Conservation (phyloP, 352 stramenopile genomes). For the Globisporangium mamillatum region DNA sequence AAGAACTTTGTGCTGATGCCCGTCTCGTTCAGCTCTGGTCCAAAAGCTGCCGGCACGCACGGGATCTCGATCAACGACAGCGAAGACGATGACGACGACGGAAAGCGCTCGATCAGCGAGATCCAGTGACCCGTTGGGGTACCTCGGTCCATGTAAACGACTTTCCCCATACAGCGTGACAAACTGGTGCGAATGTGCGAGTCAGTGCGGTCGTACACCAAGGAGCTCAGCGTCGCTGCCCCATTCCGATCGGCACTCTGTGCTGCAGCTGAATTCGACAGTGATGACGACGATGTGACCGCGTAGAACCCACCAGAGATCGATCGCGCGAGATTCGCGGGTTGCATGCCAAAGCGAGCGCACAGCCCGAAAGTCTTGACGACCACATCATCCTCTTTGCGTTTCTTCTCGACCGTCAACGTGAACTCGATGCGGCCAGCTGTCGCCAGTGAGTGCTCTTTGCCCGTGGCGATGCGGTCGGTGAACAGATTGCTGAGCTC, state of each 20-base stretch:
- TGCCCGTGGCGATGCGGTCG: slow-evolving; percentile 46
- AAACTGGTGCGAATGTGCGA: slow-evolving; percentile 44
- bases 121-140: slow-evolving; percentile 59
- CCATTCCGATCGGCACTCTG: neutral
- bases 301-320: slow-evolving; percentile 35
- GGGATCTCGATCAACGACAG: slow-evolving; percentile 48
- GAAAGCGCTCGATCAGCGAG: slow-evolving; percentile 30
- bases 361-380: slow-evolving; percentile 42
- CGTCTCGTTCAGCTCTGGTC: slow-evolving; percentile 31
- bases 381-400: slow-evolving; percentile 16
- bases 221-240: slow-evolving; percentile 29
- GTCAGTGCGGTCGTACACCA: slow-evolving; percentile 47
- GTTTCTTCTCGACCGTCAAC: slow-evolving; percentile 35
- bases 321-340: slow-evolving; percentile 35
- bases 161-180: slow-evolving; percentile 38
- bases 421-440: slow-evolving; percentile 44
- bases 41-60: slow-evolving; percentile 55
- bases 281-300: slow-evolving; percentile 14
- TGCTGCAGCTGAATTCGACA: neutral
- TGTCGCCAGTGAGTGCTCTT: slow-evolving; percentile 62
- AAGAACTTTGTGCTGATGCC: slow-evolving; percentile 48
- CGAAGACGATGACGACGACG: neutral
- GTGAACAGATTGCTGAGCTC: slow-evolving; percentile 45
- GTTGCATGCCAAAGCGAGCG: slow-evolving; percentile 49
- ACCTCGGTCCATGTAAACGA: slow-evolving; percentile 55